Percentiles rank a stretch among this genome's conserved stretches.
Conservation (phyloP, 176 grass and related monocot species). For the Melocanna baccifera region DNA sequence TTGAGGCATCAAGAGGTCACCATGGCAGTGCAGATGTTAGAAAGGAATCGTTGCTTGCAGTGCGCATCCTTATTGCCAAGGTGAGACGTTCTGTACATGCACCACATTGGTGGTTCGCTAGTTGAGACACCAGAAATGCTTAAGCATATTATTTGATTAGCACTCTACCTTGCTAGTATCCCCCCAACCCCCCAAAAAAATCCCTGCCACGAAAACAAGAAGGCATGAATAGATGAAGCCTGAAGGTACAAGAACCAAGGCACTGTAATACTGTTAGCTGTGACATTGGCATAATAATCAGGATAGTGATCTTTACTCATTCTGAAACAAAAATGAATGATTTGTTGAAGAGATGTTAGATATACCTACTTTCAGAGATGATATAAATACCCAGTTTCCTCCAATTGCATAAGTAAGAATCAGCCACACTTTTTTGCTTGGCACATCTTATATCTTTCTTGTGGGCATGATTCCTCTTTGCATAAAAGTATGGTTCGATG, state of each 20-base stretch:
- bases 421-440: not conserved
- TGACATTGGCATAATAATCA: not conserved
- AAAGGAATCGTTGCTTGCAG: constrained; percentile 74
- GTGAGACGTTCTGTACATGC: constrained; percentile 41
- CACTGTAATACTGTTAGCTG: not conserved
- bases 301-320: not conserved
- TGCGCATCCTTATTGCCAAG: constrained; percentile 82
- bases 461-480: constrained; percentile 4
- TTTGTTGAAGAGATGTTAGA: constrained; percentile 1
- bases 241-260: not conserved
- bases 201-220: not conserved
- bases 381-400: not conserved
- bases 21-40: constrained; percentile 72
- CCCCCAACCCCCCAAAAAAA: not conserved
- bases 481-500: not conserved
- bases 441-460: constrained; percentile 5
- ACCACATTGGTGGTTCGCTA: not conserved
- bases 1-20: constrained; percentile 80
- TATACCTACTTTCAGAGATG: constrained; percentile 12
- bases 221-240: constrained; percentile 17
- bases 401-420: constrained; percentile 15
- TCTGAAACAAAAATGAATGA: constrained; percentile 8
- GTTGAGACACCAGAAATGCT: constrained; percentile 8
- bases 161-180: not conserved
- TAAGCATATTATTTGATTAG: not conserved